These are phyloP conservation scores for Lipomyces yarrowii DNA, from an alignment of 1,139 yeast species.

Conservation along the genomic window DNA sequence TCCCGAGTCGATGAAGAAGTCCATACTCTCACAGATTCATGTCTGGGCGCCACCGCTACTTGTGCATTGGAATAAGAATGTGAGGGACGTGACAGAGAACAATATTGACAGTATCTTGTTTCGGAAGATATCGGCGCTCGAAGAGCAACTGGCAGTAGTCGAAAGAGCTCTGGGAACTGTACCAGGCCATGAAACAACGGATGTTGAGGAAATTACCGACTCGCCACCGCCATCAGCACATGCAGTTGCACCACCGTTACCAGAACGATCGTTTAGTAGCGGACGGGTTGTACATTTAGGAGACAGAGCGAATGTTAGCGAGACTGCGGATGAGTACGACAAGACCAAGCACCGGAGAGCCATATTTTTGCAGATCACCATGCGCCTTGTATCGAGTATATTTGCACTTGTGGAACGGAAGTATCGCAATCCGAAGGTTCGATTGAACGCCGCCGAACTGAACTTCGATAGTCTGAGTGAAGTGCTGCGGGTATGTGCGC, in stretches of 20 bases:
- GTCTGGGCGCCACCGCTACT: constrained; percentile 23
- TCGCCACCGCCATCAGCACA: not conserved
- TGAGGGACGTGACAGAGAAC: constrained; percentile 11
- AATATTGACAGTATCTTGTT: constrained; percentile 3
- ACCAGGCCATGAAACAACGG: not conserved
- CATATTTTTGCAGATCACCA: not conserved
- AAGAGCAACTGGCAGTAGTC: not conserved
- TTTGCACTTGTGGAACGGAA: constrained; percentile 3
- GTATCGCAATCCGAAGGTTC: not conserved
- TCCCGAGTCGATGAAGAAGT: constrained; percentile 8
- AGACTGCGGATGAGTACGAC: not conserved
- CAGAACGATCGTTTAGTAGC: not conserved
- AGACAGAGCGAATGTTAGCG: not conserved
- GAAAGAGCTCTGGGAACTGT: not conserved
- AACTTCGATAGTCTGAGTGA: constrained; percentile 2
- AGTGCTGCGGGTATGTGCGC: constrained; percentile 11
- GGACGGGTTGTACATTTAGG: not conserved
- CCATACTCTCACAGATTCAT: not conserved
- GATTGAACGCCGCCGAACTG: not conserved
- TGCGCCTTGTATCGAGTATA: not conserved
- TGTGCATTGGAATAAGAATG: constrained; percentile 16
- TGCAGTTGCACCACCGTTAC: not conserved
- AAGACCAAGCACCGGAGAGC: not conserved
- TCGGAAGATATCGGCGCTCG: not conserved
- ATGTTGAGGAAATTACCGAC: not conserved